Conservation (phyloP, 2,329 filamentous ascomycete genomes). For the Fusarium sp. region DNA sequence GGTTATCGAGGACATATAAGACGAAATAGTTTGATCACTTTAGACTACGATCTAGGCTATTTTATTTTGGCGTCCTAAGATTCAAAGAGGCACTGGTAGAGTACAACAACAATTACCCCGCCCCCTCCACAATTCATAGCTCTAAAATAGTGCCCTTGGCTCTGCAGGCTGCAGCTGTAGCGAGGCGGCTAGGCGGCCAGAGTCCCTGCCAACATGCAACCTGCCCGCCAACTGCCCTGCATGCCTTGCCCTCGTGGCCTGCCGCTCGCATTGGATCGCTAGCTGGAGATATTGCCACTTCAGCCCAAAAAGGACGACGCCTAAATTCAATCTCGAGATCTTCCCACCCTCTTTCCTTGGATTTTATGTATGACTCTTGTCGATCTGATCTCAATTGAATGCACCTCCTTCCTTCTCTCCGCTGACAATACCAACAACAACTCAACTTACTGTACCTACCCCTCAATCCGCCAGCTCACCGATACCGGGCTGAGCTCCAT, state of each 20-base stretch:
- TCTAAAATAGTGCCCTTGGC: conserved; percentile 24
- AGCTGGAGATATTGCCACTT: conserved; percentile 31
- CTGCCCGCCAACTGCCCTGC: conserved; percentile 24
- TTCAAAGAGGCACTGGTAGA: background rate
- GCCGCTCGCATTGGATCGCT: conserved; percentile 14
- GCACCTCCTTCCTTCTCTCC: conserved; percentile 7
- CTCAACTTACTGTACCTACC: background rate
- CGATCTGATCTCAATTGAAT: conserved; percentile 18
- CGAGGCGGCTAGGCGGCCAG: background rate
- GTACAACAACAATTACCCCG: background rate
- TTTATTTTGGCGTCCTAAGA: background rate
- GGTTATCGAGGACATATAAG: background rate
- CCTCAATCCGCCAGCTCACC: conserved; percentile 18
- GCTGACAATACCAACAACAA: background rate
- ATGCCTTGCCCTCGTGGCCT: conserved; percentile 38
- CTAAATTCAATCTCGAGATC: conserved; percentile 26
- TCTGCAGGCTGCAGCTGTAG: conserved; percentile 14
- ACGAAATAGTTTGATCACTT: background rate
- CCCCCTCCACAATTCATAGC: conserved; percentile 28
- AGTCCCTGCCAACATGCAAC: conserved; percentile 19
- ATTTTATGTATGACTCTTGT: conserved; percentile 25
- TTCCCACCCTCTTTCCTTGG: conserved; percentile 32
- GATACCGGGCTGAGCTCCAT: conserved; percentile 40
- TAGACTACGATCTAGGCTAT: background rate
- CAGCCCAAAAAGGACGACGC: conserved; percentile 17